Conservation (phyloP, 2,329 filamentous ascomycete species). For the Colletotrichum tofieldiae region DNA sequence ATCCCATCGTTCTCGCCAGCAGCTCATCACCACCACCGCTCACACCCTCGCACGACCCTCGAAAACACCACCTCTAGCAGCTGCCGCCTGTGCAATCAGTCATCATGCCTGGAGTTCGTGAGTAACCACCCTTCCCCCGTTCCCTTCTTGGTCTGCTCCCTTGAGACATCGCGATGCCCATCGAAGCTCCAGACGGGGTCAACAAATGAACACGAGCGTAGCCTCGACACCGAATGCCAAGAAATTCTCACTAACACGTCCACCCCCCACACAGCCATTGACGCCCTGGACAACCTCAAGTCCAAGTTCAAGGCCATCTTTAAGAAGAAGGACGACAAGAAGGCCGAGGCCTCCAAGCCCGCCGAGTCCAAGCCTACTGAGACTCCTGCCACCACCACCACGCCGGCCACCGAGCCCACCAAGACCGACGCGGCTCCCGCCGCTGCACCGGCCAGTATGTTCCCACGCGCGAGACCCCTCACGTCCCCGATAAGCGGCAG, state of each 20-base stretch:
- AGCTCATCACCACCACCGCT: not conserved
- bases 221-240: slow-evolving; percentile 19
- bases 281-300: slow-evolving; percentile 70
- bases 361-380: slow-evolving; percentile 46
- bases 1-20: not conserved
- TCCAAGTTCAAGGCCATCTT: slow-evolving; percentile 69
- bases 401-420: slow-evolving; percentile 50
- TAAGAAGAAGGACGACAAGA: slow-evolving; percentile 63
- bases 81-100: slow-evolving; percentile 43
- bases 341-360: slow-evolving; percentile 49
- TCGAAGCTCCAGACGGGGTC: not conserved
- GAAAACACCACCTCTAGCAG: not conserved
- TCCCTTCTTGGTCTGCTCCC: not conserved
- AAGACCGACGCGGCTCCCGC: slow-evolving; percentile 46
- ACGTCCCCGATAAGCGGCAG: not conserved
- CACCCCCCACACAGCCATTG: slow-evolving; percentile 56
- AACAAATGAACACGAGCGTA: not conserved
- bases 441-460: slow-evolving; percentile 40
- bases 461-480: not conserved
- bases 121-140: slow-evolving; percentile 49
- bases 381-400: slow-evolving; percentile 46
- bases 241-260: slow-evolving; percentile 23
- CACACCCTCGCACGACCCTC: slow-evolving; percentile 3
- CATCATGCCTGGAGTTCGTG: slow-evolving; percentile 70
- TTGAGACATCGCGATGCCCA: too few relatives aligned